Base-by-base conservation (phyloP, 2,329 filamentous ascomycete species). In the Sporothrix curviconia region DNA sequence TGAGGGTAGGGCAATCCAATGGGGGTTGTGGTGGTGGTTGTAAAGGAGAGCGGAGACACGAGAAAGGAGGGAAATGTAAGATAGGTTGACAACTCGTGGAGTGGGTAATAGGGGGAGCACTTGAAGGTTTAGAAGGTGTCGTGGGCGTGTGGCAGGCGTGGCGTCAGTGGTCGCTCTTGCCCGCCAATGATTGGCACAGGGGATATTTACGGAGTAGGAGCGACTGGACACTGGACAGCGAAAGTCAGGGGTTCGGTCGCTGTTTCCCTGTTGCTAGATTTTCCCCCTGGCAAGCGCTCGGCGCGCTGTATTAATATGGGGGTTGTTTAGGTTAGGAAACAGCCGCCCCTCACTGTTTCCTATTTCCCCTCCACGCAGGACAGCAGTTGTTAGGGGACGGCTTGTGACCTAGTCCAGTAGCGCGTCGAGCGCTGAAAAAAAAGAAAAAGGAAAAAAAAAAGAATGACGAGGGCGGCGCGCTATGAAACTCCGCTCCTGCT, bases 231-330 rank as follows among this genome's bases (percentile, higher is more conserved):
- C 14, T n/a, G 25, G 15, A 39, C 34, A 32, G 46, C 17, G 44
- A 42, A 37, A 54, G 50, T 51, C 56, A 58, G 56, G 56, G 53
- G 56, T 49, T 58, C 50, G 28, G 50, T 36, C 56, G 36, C 43
- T 54, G 50, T 40, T 39, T 56, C 6, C 28, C 11, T n/a, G n/a
- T n/a, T n/a, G n/a, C n/a, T n/a, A n/a, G n/a, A n/a, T n/a, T n/a
- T n/a, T n/a, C n/a, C n/a, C n/a, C 30, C 32, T 50, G 46, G 24
- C 46, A 50, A 37, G 32, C 46, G 46, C 30, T 30, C 7, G 47
- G 47, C 40, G 28, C 40, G 17, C 28, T 9, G 17, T n/a, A n/a
- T n/a, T 11, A n/a, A 32, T 32, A 17, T 44, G 28, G 17, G 28
- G 39, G 28, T 2, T 9, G n/a, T n/a, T n/a, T n/a, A n/a, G n/a